Evolutionary conservation across 768 basidiomycete species (phyloP).

Genomic region (Strobilomyces confusus): DNA sequence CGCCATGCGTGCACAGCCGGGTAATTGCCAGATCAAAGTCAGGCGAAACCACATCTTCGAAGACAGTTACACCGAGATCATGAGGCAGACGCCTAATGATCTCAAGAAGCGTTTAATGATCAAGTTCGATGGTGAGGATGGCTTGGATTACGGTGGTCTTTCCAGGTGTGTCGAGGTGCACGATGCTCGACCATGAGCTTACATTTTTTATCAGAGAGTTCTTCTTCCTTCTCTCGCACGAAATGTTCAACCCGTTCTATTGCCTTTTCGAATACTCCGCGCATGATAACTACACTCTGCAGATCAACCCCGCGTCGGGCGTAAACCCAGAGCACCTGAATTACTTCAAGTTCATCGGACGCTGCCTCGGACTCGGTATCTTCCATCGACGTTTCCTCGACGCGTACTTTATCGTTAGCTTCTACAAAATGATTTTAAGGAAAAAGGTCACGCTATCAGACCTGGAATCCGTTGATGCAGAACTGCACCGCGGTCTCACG

Average conservation of each 20-base stretch:
- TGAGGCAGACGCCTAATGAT: slow-evolving; percentile 98
- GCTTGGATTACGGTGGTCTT: slow-evolving; percentile 96
- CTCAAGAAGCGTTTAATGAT: slow-evolving; percentile 99
- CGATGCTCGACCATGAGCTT: slow-evolving; percentile 1
- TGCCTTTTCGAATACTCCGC: slow-evolving; percentile 99
- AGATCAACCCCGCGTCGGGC: slow-evolving; percentile 97
- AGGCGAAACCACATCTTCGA: slow-evolving; percentile 98
- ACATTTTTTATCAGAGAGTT: slow-evolving; percentile 68
- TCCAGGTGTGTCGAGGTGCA: slow-evolving; percentile 61
- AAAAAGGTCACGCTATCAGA: slow-evolving; percentile 95
- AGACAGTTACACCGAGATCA: slow-evolving; percentile 99
- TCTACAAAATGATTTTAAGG: slow-evolving; percentile 99
- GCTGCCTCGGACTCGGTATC: slow-evolving; percentile 91
- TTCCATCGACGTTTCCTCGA: slow-evolving; percentile 99
- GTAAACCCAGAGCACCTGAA: slow-evolving; percentile 99
- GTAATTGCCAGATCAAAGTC: slow-evolving; percentile 99
- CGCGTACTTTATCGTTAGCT: slow-evolving; percentile 98
- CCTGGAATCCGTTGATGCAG: slow-evolving; percentile 94
- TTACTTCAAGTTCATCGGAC: slow-evolving; percentile 99
- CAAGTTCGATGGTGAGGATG: slow-evolving; percentile 99
- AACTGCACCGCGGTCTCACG: slow-evolving; percentile 89
- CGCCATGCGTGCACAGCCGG: slow-evolving; percentile 95
- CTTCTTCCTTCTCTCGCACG: slow-evolving; percentile 99
- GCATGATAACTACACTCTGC: slow-evolving; percentile 99
- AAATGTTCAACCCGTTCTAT: slow-evolving; percentile 99